Conservation (phyloP, 2,329 filamentous ascomycete species). For the Claviceps fusiformis region DNA sequence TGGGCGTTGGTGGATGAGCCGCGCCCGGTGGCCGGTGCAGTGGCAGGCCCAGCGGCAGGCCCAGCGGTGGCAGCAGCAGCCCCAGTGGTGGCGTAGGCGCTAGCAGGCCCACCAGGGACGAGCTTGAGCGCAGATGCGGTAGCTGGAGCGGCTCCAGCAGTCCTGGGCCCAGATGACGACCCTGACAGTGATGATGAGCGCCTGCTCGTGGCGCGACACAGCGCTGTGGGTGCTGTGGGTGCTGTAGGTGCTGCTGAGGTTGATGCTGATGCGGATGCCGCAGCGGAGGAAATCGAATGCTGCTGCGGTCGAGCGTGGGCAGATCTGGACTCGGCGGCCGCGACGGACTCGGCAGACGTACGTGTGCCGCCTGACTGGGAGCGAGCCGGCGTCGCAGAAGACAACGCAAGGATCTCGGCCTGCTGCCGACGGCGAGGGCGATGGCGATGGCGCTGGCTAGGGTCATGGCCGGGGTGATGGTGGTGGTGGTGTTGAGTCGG, state of each 20-base stretch:
- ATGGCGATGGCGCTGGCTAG: background rate
- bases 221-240: too few relatives aligned
- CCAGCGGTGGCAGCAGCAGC: too few relatives aligned
- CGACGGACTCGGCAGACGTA: background rate
- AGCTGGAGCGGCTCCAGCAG: too few relatives aligned
- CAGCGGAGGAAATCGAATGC: background rate
- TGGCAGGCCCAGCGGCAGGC: background rate
- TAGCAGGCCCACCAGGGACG: too few relatives aligned
- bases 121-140: too few relatives aligned
- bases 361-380: background rate
- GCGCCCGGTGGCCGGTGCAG: background rate
- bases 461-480: background rate
- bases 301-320: background rate
- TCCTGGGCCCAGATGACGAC: background rate
- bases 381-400: background rate
- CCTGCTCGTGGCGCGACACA: conserved; percentile 18
- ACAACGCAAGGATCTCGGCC: background rate
- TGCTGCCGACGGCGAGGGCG: background rate
- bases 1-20: background rate
- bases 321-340: background rate
- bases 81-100: too few relatives aligned
- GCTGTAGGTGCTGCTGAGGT: background rate
- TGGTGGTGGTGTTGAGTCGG: background rate
- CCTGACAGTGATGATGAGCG: conserved; percentile 1
- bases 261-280: background rate